These are phyloP conservation scores for Eutrema japonicum DNA, from an alignment of 345 rosid species.

Conservation along the genomic window DNA sequence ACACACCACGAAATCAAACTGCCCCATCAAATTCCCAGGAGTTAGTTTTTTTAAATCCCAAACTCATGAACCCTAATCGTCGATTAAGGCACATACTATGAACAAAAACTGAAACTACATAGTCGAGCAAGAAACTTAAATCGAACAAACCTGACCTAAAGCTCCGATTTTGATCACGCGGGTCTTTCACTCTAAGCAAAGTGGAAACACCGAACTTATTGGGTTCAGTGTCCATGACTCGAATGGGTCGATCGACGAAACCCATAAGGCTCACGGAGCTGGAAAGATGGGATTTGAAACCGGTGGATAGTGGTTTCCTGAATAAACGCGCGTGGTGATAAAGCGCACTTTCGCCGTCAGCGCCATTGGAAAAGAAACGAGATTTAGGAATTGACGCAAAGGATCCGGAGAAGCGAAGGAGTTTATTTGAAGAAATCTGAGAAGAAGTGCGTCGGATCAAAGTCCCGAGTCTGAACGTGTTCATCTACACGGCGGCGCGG, in stretches of 20 bases:
- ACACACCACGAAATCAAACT: neutral
- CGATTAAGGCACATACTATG: neutral
- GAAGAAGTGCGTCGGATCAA: slow-evolving; percentile 38
- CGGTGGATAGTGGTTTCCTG: slow-evolving; percentile 60
- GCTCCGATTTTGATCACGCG: slow-evolving; percentile 41
- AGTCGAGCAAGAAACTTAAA: neutral
- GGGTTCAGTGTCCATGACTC: slow-evolving; percentile 14
- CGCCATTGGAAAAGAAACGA: slow-evolving; percentile 45
- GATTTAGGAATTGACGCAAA: slow-evolving; percentile 32
- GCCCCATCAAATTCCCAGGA: neutral
- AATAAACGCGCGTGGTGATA: slow-evolving; percentile 55
- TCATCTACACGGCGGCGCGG: slow-evolving; percentile 47
- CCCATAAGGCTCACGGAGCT: slow-evolving; percentile 71
- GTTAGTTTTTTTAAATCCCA: neutral
- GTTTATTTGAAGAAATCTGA: slow-evolving; percentile 35
- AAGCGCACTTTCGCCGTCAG: slow-evolving; percentile 53
- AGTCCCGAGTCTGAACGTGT: slow-evolving; percentile 37
- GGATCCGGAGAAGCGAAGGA: slow-evolving; percentile 33
- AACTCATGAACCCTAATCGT: slow-evolving; percentile 1
- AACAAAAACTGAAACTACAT: neutral
- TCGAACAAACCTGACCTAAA: slow-evolving; percentile 55
- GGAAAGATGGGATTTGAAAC: slow-evolving; percentile 35
- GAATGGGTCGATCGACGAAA: slow-evolving; percentile 48
- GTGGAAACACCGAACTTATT: slow-evolving; percentile 52
- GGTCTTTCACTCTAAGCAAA: slow-evolving; percentile 46